phyloP scores from a whole-genome alignment of 2,329 filamentous ascomycete genomes.

The Fusarium humuli region DNA sequence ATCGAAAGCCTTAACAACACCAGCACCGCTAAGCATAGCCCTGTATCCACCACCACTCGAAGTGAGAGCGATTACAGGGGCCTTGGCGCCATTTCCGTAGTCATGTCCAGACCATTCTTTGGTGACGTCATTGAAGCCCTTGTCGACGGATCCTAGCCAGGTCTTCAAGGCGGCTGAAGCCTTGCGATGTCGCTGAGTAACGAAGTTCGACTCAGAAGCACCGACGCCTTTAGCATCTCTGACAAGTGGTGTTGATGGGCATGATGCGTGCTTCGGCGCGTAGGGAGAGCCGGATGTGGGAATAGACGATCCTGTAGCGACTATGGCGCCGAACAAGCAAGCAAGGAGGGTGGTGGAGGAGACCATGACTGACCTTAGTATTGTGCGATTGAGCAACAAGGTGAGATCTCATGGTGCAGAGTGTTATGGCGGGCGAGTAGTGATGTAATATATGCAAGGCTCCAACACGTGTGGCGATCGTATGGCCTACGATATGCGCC shows the following conservation, averaged over 20 bases:
- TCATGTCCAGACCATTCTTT: neutral
- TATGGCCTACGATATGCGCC: neutral
- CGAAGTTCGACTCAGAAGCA: neutral
- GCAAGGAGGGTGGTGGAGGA: neutral
- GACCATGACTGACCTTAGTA: no score
- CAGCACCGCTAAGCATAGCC: constrained; percentile 14
- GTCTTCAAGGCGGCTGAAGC: constrained; percentile 2
- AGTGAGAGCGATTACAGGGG: constrained; percentile 8
- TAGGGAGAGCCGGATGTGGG: neutral
- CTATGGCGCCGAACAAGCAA: neutral
- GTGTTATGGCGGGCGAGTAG: neutral
- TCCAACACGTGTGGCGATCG: neutral
- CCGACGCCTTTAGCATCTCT: neutral
- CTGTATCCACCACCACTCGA: constrained; percentile 14
- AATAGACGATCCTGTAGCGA: neutral
- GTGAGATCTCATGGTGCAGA: no score
- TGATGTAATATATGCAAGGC: neutral
- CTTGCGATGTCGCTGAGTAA: constrained; percentile 1
- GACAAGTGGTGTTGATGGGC: neutral
- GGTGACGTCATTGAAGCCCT: neutral
- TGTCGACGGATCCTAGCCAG: neutral
- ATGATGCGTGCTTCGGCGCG: constrained; percentile 1
- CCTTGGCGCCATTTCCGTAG: neutral
- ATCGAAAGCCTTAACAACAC: constrained; percentile 12
- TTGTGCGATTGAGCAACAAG: no score